Evolutionary conservation across 2,329 filamentous ascomycete genomes (phyloP), one percentile per base, ranked within the genome.

Genomic region (Botrytis deweyae): DNA sequence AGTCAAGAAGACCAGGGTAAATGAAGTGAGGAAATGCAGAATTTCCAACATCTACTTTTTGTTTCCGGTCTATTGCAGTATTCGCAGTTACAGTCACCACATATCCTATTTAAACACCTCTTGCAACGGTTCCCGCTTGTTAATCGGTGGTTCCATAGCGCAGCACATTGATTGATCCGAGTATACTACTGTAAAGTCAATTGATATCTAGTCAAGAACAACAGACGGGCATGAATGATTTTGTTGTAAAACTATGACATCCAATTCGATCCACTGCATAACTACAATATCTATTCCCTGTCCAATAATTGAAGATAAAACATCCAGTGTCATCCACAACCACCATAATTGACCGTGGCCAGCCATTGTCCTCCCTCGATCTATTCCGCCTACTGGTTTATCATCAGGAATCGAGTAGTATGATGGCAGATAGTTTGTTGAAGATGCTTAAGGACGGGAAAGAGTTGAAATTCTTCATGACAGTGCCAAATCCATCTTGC

Each of bases 21-120:
- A 59, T n/a, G 25, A 59, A 36, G 8, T n/a, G 36, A 59, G 29
- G 10, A 22, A 22, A 20, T 36, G 29, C 16, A 36, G 1, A 20
- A 59, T 33, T 3, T 22, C 10, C 9, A 59, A 59, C 16, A 22
- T 59, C 0, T 22, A 3, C 8, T 12, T 6, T 12, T 12, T 20
- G 9, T 36, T 36, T 16, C 33, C 20, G 2, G 2, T 12, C 20
- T 36, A 7, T 38, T 22, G 29, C 20, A 36, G 5, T 25, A 22
- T 0, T 25, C 20, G 29, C 18, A 22, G 2, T 6, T n/a, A 9
- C 18, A 25, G 14, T 61, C 33, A 36, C 6, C 14, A 55, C 14
- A 9, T 3, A 9, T 29, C 18, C 6, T 29, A 1, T 3, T 3
- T 0, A 16, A 55, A n/a, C 3, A 12, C 2, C 25, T 18, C 1